Conservation (phyloP, 2,329 filamentous ascomycete species). For the Huntiella abstrusa region DNA sequence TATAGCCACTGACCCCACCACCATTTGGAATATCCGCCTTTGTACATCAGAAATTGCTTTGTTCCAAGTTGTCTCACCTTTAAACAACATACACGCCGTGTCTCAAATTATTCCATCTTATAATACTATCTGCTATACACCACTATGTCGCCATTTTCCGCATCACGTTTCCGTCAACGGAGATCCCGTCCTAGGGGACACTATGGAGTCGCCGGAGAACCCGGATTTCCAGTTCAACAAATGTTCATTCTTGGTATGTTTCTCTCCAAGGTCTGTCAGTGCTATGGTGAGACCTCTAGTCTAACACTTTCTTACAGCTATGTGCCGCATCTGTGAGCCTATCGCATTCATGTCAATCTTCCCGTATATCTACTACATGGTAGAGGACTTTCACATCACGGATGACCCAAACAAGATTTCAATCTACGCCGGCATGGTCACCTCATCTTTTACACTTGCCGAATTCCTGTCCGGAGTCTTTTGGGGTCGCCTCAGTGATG, state of each 20-base stretch:
- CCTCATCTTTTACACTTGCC: slow-evolving; percentile 85
- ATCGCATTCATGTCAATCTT: slow-evolving; percentile 99
- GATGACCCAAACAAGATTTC: slow-evolving; percentile 63
- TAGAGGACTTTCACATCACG: slow-evolving; percentile 74
- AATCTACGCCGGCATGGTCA: slow-evolving; percentile 88
- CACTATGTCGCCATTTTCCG: too few species aligned
- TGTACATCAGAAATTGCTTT: too few species aligned
- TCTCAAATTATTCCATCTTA: too few species aligned
- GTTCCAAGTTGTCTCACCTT: too few species aligned
- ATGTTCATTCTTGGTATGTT: slow-evolving; percentile 26
- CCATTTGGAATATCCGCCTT: too few species aligned
- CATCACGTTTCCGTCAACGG: too few species aligned
- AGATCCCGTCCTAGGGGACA: too few species aligned
- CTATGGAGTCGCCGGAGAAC: slow-evolving; percentile 12
- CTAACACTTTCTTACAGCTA: slow-evolving; percentile 31
- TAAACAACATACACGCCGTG: too few species aligned
- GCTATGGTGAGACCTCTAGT: neutral
- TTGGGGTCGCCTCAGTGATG: slow-evolving; percentile 87
- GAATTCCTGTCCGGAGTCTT: slow-evolving; percentile 85
- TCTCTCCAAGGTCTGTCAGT: neutral
- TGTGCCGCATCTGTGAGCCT: slow-evolving; percentile 92
- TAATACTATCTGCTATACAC: too few species aligned
- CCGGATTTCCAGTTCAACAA: slow-evolving; percentile 22
- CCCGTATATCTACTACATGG: slow-evolving; percentile 96
- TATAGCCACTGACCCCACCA: too few species aligned